These are phyloP conservation scores for Centaurea solstitialis DNA, from an alignment of 129 eudicot genomes.

Conservation along the genomic window DNA sequence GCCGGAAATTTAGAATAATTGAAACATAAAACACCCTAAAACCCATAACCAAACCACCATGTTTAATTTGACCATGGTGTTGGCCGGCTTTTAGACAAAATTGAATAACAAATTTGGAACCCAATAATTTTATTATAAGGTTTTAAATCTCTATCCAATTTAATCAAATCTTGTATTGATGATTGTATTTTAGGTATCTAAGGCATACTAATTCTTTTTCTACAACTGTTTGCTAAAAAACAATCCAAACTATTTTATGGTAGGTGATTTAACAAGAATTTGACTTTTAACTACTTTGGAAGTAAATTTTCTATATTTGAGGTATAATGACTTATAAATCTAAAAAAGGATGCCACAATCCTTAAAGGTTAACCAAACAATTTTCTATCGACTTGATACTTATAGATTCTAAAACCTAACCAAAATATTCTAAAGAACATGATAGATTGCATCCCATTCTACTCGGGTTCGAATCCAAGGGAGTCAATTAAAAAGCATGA, in stretches of 20 bases:
- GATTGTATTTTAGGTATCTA: neutral
- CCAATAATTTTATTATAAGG: too few relatives aligned
- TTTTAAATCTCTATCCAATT: too few relatives aligned
- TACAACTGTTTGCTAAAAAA: neutral
- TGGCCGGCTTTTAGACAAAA: neutral
- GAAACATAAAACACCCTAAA: neutral
- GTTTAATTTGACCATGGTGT: neutral
- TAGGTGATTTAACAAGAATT: neutral
- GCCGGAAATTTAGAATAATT: neutral
- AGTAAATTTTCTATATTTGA: neutral
- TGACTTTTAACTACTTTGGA: neutral
- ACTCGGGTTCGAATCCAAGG: too few relatives aligned
- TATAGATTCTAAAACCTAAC: neutral
- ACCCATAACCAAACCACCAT: neutral
- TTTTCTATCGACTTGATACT: too few relatives aligned
- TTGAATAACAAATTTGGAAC: too few relatives aligned
- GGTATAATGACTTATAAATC: neutral
- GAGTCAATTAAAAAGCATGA: too few relatives aligned
- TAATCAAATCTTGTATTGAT: neutral
- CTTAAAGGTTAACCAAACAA: neutral
- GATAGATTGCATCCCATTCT: too few relatives aligned
- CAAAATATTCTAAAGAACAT: neutral
- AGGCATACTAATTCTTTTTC: too few relatives aligned
- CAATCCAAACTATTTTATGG: neutral
- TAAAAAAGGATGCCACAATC: neutral